Percentiles rank a stretch among this genome's conserved stretches.
These are phyloP conservation scores for Musa acuminata DNA, from an alignment of 176 grass and related monocot species.

Conservation along the genomic window DNA sequence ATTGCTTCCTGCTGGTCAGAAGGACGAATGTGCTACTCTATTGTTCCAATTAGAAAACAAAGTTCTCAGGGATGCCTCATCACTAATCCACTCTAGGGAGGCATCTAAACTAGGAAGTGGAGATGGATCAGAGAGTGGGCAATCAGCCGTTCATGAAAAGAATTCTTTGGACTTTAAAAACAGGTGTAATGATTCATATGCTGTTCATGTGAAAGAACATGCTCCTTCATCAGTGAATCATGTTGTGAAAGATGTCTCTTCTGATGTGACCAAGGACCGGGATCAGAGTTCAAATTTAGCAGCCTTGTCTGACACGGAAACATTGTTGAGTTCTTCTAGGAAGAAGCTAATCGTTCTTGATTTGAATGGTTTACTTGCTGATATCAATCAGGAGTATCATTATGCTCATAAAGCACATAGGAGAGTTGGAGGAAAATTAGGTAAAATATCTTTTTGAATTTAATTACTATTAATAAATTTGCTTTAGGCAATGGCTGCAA, in stretches of 20 bases:
- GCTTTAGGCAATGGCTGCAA: not conserved
- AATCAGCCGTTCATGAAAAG: not conserved
- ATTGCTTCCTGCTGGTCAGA: not conserved
- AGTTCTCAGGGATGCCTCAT: not conserved
- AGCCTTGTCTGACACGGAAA: not conserved
- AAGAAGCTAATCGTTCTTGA: conserved; percentile 94
- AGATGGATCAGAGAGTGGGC: not conserved
- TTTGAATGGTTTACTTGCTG: conserved; percentile 89
- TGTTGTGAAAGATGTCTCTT: not conserved
- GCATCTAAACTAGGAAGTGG: not conserved
- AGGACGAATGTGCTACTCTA: conserved; percentile 22
- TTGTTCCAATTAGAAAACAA: conserved; percentile 14
- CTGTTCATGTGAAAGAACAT: conserved; percentile 2
- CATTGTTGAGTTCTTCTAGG: not conserved
- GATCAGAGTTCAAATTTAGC: not conserved
- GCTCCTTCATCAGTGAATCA: not conserved
- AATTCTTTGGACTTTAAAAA: conserved; percentile 16
- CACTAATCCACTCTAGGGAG: not conserved
- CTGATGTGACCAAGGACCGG: not conserved
- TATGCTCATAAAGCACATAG: conserved; percentile 29
- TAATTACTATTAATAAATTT: not conserved
- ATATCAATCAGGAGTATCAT: conserved; percentile 51
- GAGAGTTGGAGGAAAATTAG: conserved; percentile 64
- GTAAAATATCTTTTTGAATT: conserved; percentile 29
- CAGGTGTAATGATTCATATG: conserved; percentile 13